phyloP scores from a whole-genome alignment of 2,329 filamentous ascomycete genomes.

The Xylaria sp. region DNA sequence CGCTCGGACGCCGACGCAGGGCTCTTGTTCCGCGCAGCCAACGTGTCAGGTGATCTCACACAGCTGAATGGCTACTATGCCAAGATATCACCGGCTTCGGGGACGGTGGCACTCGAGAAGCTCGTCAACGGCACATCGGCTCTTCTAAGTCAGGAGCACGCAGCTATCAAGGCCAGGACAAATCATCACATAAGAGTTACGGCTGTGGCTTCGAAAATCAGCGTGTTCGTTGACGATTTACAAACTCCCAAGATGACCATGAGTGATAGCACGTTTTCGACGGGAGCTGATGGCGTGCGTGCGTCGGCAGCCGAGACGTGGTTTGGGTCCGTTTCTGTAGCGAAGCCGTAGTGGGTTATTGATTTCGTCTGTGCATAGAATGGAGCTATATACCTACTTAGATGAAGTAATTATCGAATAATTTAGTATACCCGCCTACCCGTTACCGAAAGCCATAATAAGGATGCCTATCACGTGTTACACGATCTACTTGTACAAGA shows the following conservation, averaged over 20 bases:
- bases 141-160: conserved; percentile 23
- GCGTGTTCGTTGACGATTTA: conserved; percentile 47
- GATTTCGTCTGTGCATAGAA: not conserved
- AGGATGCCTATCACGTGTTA: not conserved
- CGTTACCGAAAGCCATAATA: too few species aligned
- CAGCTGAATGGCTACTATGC: conserved; percentile 50
- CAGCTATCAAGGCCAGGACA: conserved; percentile 20
- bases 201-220: conserved; percentile 44
- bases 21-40: conserved; percentile 52
- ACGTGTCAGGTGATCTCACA: conserved; percentile 33
- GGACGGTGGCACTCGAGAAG: conserved; percentile 45
- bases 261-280: conserved; percentile 39
- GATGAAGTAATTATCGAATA: too few species aligned
- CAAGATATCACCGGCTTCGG: conserved; percentile 35
- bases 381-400: not conserved
- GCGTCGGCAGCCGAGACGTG: conserved; percentile 36
- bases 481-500: not conserved
- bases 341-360: conserved; percentile 35
- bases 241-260: conserved; percentile 37
- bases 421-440: too few species aligned
- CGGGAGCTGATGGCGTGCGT: conserved; percentile 47
- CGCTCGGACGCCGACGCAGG: conserved; percentile 47
- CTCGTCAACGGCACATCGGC: conserved; percentile 37
- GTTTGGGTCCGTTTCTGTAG: conserved; percentile 48
- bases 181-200: conserved; percentile 45